Evolutionary conservation across 768 basidiomycete species (phyloP), one percentile per base, ranked within the genome.

Genomic region (Boletus eberwhitei): DNA sequence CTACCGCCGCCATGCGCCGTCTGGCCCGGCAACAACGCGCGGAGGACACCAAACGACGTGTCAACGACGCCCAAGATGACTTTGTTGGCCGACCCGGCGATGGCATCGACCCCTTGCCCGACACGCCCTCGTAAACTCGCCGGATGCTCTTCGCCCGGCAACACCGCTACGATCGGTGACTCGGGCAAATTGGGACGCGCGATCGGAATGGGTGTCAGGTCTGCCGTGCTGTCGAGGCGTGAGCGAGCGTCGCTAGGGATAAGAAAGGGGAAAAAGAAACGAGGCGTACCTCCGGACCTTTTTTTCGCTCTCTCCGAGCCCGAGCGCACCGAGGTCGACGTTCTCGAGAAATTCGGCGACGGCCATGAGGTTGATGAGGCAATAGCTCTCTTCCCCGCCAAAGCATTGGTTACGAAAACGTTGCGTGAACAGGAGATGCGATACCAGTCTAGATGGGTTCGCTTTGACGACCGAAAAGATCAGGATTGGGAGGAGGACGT

Each of bases 261-360:
- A 22, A 26, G 19, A 14, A 12, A 17, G 2, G 17, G 4, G 16
- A 7, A 14, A 14, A 2, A 13, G 9, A 4, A 9, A 24, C 2
- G 31, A 19, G 13, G 43, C 75, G 24, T 49, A 87, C 87, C 84
- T 87, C 62, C 85, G 68, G 4, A 82, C 77, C 29, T 73, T 75
- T 45, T 75, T 76, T 51, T 83, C 82, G 34, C 79, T 79, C 48
- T 86, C 84, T 7, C 79, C 82, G 7, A 92, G 71, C 0, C 81
- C 86, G 19, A 90, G 73, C 1, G 79, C 82, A 8, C 80, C 86
- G 52, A 97, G 76, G 73, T 98, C 93, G 35, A 98, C 93, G 66
- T 94, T 91, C 73, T 96, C 93, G 48, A 98, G 76, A 69, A 98
- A 99, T 67, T 98, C 95, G 1, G 90, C 91, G 6, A 96, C 94